phyloP scores from a whole-genome alignment of 371 early-diverging fungal species.

The Globomyces sp. region DNA sequence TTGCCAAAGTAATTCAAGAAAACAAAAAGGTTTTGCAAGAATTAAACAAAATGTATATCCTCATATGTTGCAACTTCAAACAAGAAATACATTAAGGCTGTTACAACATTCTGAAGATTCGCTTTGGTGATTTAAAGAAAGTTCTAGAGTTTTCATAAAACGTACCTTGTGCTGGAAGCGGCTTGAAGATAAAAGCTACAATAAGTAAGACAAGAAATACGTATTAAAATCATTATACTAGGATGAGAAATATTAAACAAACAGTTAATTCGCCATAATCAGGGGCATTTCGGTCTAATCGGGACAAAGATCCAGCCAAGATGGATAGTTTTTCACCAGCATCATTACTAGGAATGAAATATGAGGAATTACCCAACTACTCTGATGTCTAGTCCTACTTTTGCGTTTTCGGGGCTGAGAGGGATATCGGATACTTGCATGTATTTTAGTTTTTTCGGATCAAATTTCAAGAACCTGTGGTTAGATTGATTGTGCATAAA shows the following conservation, averaged over 20 bases:
- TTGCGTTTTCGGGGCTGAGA: slow-evolving; percentile 77
- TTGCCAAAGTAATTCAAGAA: no score
- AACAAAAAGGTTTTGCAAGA: no score
- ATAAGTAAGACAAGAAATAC: background rate
- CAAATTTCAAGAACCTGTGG: slow-evolving; percentile 61
- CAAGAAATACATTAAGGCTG: no score
- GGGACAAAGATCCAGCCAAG: slow-evolving; percentile 82
- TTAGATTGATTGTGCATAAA: no score
- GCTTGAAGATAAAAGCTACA: slow-evolving; percentile 49
- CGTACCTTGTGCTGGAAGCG: slow-evolving; percentile 37
- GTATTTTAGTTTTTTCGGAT: slow-evolving; percentile 75
- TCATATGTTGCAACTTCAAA: no score
- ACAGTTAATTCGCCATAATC: slow-evolving; percentile 39
- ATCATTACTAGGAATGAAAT: slow-evolving; percentile 57
- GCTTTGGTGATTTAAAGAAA: no score
- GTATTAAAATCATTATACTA: slow-evolving; percentile 55
- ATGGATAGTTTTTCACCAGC: slow-evolving; percentile 92
- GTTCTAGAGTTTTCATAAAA: no score
- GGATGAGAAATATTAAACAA: no score
- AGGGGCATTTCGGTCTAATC: slow-evolving; percentile 83
- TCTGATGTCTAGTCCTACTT: slow-evolving; percentile 87
- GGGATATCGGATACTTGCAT: slow-evolving; percentile 76
- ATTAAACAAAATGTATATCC: no score
- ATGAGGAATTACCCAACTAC: slow-evolving; percentile 67
- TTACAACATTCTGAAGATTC: no score